These are phyloP conservation scores for Pisolithus tinctorius DNA, from an alignment of 768 basidiomycete species.

Conservation along the genomic window DNA sequence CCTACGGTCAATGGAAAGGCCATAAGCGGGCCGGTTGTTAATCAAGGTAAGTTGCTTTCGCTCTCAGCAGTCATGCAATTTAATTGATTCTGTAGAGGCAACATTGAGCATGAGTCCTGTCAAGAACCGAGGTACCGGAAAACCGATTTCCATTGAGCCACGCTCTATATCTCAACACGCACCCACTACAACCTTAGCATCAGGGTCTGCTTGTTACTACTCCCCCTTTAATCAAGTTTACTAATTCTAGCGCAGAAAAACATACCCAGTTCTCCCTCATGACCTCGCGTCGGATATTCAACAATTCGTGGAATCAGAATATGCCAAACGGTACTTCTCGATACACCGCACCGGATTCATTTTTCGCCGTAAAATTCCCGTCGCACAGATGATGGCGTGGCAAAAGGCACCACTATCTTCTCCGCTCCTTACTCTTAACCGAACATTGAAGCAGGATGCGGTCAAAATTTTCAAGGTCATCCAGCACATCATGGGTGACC, in stretches of 20 bases:
- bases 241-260: constrained; percentile 35
- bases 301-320: constrained; percentile 81
- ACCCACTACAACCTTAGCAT: constrained; percentile 44
- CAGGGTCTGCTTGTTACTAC: constrained; percentile 46
- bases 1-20: constrained; percentile 53
- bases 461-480: constrained; percentile 84
- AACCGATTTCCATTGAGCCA: constrained; percentile 55
- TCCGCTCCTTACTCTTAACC: constrained; percentile 68
- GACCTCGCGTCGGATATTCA: constrained; percentile 82
- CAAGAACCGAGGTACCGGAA: constrained; percentile 52
- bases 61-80: not conserved
- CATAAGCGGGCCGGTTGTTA: constrained; percentile 64
- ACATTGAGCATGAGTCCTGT: constrained; percentile 71
- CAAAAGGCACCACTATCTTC: constrained; percentile 71
- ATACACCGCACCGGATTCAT: constrained; percentile 87
- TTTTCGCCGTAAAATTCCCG: constrained; percentile 73
- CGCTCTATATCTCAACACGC: constrained; percentile 21
- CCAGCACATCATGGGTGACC: constrained; percentile 91
- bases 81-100: constrained; percentile 37
- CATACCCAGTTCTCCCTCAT: constrained; percentile 70
- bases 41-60: constrained; percentile 46
- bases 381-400: constrained; percentile 87
- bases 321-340: constrained; percentile 83
- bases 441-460: constrained; percentile 65
- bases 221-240: not conserved